Percentiles rank a stretch among this genome's conserved stretches.
phyloP scores from a whole-genome alignment of 2,329 filamentous ascomycete species.

The Aureobasidium sp. region DNA sequence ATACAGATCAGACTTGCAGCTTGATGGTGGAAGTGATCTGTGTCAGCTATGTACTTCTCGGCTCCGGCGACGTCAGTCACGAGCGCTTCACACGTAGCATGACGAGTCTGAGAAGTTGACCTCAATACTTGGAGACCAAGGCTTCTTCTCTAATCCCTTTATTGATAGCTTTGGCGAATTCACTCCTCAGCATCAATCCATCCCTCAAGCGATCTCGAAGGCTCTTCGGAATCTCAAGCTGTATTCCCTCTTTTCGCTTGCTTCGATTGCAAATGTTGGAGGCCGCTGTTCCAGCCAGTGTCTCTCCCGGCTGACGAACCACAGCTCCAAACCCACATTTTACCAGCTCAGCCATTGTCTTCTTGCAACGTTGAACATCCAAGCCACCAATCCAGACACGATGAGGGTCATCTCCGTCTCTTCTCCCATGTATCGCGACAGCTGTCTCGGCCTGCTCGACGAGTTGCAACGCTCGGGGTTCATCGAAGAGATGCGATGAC shows the following conservation, averaged over 20 bases:
- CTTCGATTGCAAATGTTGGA: neutral
- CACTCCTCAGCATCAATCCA: neutral
- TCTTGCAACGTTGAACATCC: neutral
- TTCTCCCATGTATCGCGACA: neutral
- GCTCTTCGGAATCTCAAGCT: neutral
- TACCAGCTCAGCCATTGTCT: neutral
- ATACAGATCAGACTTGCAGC: too few relatives aligned
- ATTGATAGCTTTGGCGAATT: neutral
- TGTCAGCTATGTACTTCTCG: too few relatives aligned
- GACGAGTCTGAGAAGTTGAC: too few relatives aligned
- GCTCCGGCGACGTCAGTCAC: too few relatives aligned
- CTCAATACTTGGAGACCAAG: neutral
- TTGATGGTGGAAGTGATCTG: too few relatives aligned
- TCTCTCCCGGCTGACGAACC: neutral
- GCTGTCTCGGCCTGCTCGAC: neutral
- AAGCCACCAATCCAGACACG: neutral
- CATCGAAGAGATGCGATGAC: neutral
- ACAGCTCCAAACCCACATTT: neutral
- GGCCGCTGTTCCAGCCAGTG: neutral
- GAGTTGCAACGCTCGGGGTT: neutral
- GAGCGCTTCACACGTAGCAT: too few relatives aligned
- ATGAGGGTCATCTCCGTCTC: neutral
- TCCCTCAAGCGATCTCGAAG: neutral
- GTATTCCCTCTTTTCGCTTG: neutral
- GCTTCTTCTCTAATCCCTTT: neutral